Evolutionary conservation across 1,284 basidiomycete species (phyloP).

Genomic region (Trichosporon sp.): DNA sequence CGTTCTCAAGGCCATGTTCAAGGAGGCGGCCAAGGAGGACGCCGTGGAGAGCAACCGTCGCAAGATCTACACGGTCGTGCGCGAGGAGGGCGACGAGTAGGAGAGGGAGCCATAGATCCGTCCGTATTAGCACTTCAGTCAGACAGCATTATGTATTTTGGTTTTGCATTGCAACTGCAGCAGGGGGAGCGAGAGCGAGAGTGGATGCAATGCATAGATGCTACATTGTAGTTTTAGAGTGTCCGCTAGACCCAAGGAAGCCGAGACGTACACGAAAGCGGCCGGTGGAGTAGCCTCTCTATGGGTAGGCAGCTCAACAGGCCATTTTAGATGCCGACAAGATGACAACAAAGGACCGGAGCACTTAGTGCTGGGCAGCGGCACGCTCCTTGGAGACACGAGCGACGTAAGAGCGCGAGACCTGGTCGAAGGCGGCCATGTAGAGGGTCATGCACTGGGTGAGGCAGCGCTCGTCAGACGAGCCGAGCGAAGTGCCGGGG

Average conservation of each 20-base stretch:
- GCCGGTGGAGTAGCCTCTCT: neutral
- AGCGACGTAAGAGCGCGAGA: conserved; percentile 44
- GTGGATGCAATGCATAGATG: conserved; percentile 7
- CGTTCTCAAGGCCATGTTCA: conserved; percentile 64
- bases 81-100: conserved; percentile 50
- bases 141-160: conserved; percentile 4
- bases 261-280: neutral
- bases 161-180: neutral
- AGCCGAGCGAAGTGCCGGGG: conserved; percentile 37
- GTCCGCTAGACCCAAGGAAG: neutral
- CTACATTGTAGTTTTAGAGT: neutral
- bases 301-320: neutral
- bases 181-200: conserved; percentile 2
- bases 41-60: conserved; percentile 64
- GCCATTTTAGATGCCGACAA: neutral
- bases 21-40: conserved; percentile 65
- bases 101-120: conserved; percentile 28
- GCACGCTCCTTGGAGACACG: conserved; percentile 41
- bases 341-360: neutral
- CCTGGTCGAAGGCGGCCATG: conserved; percentile 48
- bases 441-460: conserved; percentile 47
- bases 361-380: neutral
- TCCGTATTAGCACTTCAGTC: neutral
- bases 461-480: conserved; percentile 46
- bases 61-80: conserved; percentile 76